Percentiles rank a stretch among this genome's conserved stretches.
Conservation (phyloP, 1,284 basidiomycete species). For the Anthracocystis walkeri region DNA sequence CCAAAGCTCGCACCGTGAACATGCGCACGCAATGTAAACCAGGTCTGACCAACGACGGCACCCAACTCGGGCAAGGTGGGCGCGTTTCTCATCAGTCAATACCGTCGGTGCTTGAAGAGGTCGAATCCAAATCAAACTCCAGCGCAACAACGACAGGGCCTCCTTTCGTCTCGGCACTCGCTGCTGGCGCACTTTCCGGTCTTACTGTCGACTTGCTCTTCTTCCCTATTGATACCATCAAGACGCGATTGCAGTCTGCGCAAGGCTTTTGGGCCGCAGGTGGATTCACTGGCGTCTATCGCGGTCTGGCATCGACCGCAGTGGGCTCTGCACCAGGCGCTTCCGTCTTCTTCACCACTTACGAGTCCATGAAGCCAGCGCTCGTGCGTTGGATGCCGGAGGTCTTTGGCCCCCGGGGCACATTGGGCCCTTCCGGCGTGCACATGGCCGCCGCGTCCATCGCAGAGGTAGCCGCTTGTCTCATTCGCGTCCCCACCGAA, state of each 20-base stretch:
- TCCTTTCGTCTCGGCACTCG: constrained; percentile 39
- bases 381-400: constrained; percentile 34
- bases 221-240: constrained; percentile 96
- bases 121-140: background rate
- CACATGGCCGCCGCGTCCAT: constrained; percentile 70
- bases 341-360: constrained; percentile 93
- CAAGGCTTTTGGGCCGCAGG: constrained; percentile 88
- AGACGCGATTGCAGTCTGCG: constrained; percentile 89
- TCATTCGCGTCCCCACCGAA: constrained; percentile 93
- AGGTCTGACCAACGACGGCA: background rate
- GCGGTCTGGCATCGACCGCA: constrained; percentile 92
- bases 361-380: constrained; percentile 85
- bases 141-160: constrained; percentile 9
- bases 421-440: constrained; percentile 58
- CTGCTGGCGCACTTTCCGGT: constrained; percentile 63
- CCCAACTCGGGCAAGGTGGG: constrained; percentile 1
- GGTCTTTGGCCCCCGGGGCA: constrained; percentile 36
- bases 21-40: background rate
- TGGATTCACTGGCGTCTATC: constrained; percentile 91
- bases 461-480: constrained; percentile 78
- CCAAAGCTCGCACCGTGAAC: background rate
- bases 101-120: constrained; percentile 38
- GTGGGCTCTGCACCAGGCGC: constrained; percentile 96
- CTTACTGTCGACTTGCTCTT: constrained; percentile 81
- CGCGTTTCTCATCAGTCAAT: constrained; percentile 31